Evolutionary conservation across 1,284 basidiomycete genomes (phyloP).

Genomic region (Rhodotorula sp.): DNA sequence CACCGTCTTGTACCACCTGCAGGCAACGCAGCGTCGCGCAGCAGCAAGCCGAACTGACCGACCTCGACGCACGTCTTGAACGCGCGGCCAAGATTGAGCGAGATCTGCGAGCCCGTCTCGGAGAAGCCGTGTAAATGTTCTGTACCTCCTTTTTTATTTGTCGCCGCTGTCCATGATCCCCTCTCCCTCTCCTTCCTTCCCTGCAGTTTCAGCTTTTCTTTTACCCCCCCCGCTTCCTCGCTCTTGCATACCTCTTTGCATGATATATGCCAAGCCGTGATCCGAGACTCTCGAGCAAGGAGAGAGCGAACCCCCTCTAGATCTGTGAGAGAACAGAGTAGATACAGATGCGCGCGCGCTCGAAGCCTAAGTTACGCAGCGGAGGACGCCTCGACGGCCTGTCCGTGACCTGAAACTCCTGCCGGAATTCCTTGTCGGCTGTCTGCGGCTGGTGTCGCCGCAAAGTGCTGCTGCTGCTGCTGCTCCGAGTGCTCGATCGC

Average conservation of each 20-base stretch:
- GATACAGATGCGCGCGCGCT: too few relatives aligned
- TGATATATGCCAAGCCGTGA: too few relatives aligned
- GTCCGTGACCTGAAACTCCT: too few relatives aligned
- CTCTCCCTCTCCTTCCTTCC: neutral
- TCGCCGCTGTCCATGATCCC: neutral
- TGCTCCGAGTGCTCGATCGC: neutral
- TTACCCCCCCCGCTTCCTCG: too few relatives aligned
- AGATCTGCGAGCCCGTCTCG: slow-evolving; percentile 12
- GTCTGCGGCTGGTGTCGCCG: neutral
- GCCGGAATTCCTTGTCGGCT: neutral
- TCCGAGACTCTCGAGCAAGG: too few relatives aligned
- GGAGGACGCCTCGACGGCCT: too few relatives aligned
- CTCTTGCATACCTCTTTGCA: too few relatives aligned
- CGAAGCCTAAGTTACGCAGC: too few relatives aligned
- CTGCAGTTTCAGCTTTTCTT: too few relatives aligned
- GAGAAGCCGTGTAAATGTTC: neutral
- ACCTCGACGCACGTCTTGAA: slow-evolving; percentile 11
- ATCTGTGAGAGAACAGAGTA: too few relatives aligned
- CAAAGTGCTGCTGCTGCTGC: neutral
- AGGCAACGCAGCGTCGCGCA: slow-evolving; percentile 2
- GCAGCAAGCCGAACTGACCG: slow-evolving; percentile 12
- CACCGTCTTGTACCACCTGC: neutral
- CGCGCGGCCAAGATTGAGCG: slow-evolving; percentile 9
- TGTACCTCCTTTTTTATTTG: neutral
- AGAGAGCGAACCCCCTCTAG: too few relatives aligned